Evolutionary conservation across 139 green algal genomes (phyloP), one percentile per base, ranked within the genome.

Genomic region (Zygnema cylindricum): DNA sequence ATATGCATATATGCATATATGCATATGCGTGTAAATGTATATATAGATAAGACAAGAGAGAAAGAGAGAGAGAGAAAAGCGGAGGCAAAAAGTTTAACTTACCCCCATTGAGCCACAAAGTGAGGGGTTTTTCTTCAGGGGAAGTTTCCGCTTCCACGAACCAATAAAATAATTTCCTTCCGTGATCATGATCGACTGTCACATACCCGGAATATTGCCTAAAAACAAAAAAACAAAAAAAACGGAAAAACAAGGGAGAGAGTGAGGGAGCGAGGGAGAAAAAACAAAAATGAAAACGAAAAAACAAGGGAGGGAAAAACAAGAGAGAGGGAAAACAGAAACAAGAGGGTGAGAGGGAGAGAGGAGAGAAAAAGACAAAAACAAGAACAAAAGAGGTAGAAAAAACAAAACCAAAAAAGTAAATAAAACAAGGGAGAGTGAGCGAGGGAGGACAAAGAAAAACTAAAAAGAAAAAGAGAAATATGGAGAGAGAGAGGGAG

Each of bases 161-260:
- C 77, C 77, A 89, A 38, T 89, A 89, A 77, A 89, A 89, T 36
- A 90, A 87, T 0, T 93, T 88, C 2, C 95, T 91, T 0, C 94
- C 95, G 0, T 93, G 92, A 0, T 79, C 77, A 1, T 95, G 88
- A 35, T 97, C 89, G n/a, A 98, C 95, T 0, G 93, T 98, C 2
- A 98, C 82, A 78, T 97, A 96, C 0, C 95, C 87, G 23, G 83
- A 33, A 35, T 86, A 91, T 69, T 83, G 49, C 85, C 42, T 91
- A 82, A n/a, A n/a, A n/a, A n/a, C n/a, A n/a, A n/a, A n/a, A n/a
- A n/a, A n/a, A n/a, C n/a, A 63, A 16, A 63, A 16, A 16, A 63
- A 16, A 16, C 7, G 49, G 49, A 16, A 63, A 16, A 63, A 16
- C 49, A 63, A 16, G 49, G 16, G 49, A 16, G 16, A 16, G 49